These are phyloP conservation scores for Rhipidocladum racemiflorum DNA, from an alignment of 176 grass and related monocot species.

Conservation along the genomic window DNA sequence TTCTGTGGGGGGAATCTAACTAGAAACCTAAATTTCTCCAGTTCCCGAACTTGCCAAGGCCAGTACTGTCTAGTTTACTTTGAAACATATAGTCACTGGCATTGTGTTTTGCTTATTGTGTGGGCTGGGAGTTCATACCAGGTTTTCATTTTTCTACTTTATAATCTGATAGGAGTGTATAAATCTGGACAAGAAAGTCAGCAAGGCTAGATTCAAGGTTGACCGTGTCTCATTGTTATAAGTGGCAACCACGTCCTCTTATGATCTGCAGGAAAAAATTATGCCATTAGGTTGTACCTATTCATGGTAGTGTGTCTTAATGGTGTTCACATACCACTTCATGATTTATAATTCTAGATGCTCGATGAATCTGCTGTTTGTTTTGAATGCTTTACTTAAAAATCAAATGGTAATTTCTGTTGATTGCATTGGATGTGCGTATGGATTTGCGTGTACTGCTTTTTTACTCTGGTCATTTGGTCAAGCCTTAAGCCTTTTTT, in stretches of 20 bases:
- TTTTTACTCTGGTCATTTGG: background rate
- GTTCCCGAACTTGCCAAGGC: too few species aligned
- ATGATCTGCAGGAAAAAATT: background rate
- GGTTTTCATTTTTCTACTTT: conserved; percentile 1
- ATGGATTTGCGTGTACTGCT: background rate
- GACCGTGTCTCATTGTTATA: background rate
- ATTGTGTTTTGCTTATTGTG: background rate
- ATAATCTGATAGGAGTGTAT: background rate
- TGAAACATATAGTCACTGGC: background rate
- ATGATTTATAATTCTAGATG: background rate
- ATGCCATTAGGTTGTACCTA: background rate
- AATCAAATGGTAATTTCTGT: background rate
- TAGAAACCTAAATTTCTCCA: too few species aligned
- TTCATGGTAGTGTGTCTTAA: background rate
- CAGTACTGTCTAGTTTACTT: background rate
- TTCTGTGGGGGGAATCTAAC: too few species aligned
- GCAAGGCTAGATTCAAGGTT: background rate
- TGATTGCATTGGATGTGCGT: background rate
- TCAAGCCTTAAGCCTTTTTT: background rate
- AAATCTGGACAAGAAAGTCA: background rate
- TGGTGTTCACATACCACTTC: background rate
- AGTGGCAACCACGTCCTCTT: background rate
- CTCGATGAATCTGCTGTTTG: background rate
- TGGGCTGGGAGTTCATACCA: background rate
- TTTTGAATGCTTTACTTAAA: background rate